These are phyloP conservation scores for Ustilago nuda DNA, from an alignment of 1,284 basidiomycete species.

Conservation along the genomic window DNA sequence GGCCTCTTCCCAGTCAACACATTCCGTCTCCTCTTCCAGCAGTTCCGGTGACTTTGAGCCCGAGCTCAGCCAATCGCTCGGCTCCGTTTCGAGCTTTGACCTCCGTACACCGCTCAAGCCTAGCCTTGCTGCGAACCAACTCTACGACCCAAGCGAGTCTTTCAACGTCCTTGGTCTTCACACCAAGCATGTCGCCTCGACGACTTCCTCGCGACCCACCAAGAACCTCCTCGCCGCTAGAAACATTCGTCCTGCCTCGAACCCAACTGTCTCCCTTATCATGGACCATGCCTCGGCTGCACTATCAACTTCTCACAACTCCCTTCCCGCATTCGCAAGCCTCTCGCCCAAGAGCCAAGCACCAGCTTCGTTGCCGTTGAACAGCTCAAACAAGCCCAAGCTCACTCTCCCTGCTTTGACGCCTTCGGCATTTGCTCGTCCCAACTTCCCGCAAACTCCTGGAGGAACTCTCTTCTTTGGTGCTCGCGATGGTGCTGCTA, in stretches of 20 bases:
- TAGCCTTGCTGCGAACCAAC: slow-evolving; percentile 37
- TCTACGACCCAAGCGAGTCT: slow-evolving; percentile 33
- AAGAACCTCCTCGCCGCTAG: slow-evolving; percentile 40
- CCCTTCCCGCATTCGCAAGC: slow-evolving; percentile 5
- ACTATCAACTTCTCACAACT: slow-evolving; percentile 6
- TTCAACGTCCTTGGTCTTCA: slow-evolving; percentile 38
- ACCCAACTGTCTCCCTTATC: slow-evolving; percentile 7
- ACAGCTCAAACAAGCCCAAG: slow-evolving; percentile 40
- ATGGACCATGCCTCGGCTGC: slow-evolving; percentile 2
- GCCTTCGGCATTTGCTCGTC: slow-evolving; percentile 40
- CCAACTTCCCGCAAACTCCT: slow-evolving; percentile 59
- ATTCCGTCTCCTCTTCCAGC: slow-evolving; percentile 50
- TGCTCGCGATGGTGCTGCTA: slow-evolving; percentile 62
- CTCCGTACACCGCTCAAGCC: slow-evolving; percentile 56
- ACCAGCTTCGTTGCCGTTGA: slow-evolving; percentile 10
- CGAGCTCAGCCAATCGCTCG: slow-evolving; percentile 56
- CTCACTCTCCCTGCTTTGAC: slow-evolving; percentile 34
- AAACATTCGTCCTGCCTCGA: slow-evolving; percentile 23
- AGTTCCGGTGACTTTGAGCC: slow-evolving; percentile 46
- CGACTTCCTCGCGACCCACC: slow-evolving; percentile 17
- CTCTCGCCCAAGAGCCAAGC: slow-evolving; percentile 31
- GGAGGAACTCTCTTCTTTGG: slow-evolving; percentile 55
- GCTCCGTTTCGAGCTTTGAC: slow-evolving; percentile 56
- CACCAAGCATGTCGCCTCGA: slow-evolving; percentile 20
- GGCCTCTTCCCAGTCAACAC: slow-evolving; percentile 39